These are phyloP conservation scores for Botrytis paeoniae DNA, from an alignment of 2,329 filamentous ascomycete species.

Conservation along the genomic window DNA sequence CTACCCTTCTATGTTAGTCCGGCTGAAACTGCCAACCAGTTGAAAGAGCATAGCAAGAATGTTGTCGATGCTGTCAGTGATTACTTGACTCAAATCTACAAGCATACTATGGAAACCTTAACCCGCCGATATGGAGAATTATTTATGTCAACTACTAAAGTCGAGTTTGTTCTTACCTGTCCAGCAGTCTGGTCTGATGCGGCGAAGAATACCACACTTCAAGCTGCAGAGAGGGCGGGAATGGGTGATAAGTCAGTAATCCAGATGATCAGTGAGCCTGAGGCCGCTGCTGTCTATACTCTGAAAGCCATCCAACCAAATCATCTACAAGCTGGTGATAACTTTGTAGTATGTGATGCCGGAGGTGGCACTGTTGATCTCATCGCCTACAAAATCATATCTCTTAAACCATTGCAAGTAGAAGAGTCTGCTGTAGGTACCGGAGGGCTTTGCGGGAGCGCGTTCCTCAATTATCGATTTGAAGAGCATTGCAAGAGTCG, in stretches of 20 bases:
- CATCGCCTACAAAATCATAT: slow-evolving; percentile 79
- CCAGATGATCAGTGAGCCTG: slow-evolving; percentile 77
- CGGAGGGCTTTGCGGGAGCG: slow-evolving; percentile 73
- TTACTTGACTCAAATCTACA: slow-evolving; percentile 72
- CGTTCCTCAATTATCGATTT: slow-evolving; percentile 77
- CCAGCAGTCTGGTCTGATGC: slow-evolving; percentile 83
- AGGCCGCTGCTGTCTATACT: slow-evolving; percentile 77
- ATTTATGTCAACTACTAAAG: slow-evolving; percentile 72
- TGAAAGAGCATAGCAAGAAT: slow-evolving; percentile 72
- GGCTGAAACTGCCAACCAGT: slow-evolving; percentile 71
- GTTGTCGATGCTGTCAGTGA: slow-evolving; percentile 77
- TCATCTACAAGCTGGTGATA: slow-evolving; percentile 64
- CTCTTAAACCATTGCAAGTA: slow-evolving; percentile 66
- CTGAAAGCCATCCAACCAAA: slow-evolving; percentile 77
- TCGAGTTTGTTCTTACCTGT: slow-evolving; percentile 77
- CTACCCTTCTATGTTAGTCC: slow-evolving; percentile 77
- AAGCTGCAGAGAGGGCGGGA: slow-evolving; percentile 73
- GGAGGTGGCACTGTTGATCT: slow-evolving; percentile 65
- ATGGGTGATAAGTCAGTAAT: slow-evolving; percentile 70
- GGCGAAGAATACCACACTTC: slow-evolving; percentile 78
- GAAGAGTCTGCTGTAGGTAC: slow-evolving; percentile 79
- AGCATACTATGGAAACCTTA: slow-evolving; percentile 75
- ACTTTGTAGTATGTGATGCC: slow-evolving; percentile 57
- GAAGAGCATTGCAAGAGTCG: slow-evolving; percentile 70
- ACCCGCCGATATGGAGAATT: slow-evolving; percentile 71